Evolutionary conservation across 495 filamentous ascomycete species (phyloP).

Genomic region (Chlorociboria aeruginascens): DNA sequence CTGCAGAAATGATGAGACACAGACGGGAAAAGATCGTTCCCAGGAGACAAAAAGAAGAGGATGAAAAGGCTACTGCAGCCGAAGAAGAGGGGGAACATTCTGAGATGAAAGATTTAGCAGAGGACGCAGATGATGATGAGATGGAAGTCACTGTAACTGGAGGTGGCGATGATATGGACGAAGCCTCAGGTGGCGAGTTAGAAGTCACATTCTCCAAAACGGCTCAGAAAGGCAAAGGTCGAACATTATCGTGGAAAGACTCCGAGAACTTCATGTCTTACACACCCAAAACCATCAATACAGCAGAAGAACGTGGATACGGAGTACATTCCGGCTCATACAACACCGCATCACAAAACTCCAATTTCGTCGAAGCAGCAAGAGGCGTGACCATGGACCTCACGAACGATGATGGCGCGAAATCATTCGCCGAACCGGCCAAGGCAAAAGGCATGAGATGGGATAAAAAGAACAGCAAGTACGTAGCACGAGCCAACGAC

Average conservation of each 20-base stretch:
- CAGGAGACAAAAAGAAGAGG: conserved; percentile 22
- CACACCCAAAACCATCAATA: conserved; percentile 59
- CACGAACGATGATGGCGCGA: conserved; percentile 67
- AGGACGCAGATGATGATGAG: conserved; percentile 30
- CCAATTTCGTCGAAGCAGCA: conserved; percentile 73
- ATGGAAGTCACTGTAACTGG: conserved; percentile 23
- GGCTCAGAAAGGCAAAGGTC: conserved; percentile 23
- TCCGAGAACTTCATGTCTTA: conserved; percentile 95
- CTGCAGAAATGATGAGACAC: conserved; percentile 68
- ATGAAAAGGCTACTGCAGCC: conserved; percentile 24
- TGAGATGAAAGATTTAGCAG: conserved; percentile 26
- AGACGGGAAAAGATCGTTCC: conserved; percentile 48
- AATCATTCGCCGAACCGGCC: conserved; percentile 60
- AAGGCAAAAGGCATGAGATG: conserved; percentile 66
- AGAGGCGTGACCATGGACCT: conserved; percentile 82
- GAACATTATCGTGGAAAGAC: conserved; percentile 55
- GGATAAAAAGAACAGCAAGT: conserved; percentile 96
- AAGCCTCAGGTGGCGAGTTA: conserved; percentile 62
- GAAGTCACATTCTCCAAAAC: conserved; percentile 70
- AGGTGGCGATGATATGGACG: conserved; percentile 40
- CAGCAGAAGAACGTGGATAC: conserved; percentile 81
- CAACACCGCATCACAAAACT: conserved; percentile 34
- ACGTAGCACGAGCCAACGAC: conserved; percentile 81
- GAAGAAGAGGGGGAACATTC: conserved; percentile 18
- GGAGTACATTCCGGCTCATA: conserved; percentile 71